phyloP scores from a whole-genome alignment of 2,329 filamentous ascomycete species.

The Aspergillus aculeatinus region DNA sequence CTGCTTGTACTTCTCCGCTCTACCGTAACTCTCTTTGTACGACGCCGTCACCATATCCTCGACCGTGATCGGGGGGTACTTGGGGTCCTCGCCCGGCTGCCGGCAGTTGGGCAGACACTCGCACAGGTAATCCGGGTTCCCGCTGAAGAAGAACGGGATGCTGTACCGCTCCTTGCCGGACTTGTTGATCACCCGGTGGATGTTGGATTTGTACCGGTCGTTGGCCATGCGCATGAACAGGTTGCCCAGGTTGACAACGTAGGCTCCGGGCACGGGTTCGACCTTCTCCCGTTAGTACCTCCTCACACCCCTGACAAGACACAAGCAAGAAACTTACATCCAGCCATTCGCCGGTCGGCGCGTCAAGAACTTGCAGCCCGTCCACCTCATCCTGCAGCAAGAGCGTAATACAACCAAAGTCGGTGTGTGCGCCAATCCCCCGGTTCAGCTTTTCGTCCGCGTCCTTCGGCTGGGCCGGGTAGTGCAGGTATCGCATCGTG shows the following conservation, averaged over 20 bases:
- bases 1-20: slow-evolving; percentile 44
- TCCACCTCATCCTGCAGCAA: slow-evolving; percentile 44
- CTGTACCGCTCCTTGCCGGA: slow-evolving; percentile 41
- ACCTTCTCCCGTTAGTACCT: slow-evolving; percentile 15
- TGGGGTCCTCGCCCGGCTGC: slow-evolving; percentile 35
- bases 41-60: slow-evolving; percentile 41
- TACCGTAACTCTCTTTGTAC: slow-evolving; percentile 47
- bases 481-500: slow-evolving; percentile 46
- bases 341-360: slow-evolving; percentile 30
- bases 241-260: slow-evolving; percentile 38
- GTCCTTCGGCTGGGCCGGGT: slow-evolving; percentile 41
- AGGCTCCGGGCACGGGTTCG: slow-evolving; percentile 28
- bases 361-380: slow-evolving; percentile 38
- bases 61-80: slow-evolving; percentile 46
- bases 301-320: not conserved
- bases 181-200: slow-evolving; percentile 46
- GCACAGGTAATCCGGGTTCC: slow-evolving; percentile 46
- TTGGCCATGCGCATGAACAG: slow-evolving; percentile 46
- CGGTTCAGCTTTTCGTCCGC: slow-evolving; percentile 37
- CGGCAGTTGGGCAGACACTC: slow-evolving; percentile 46
- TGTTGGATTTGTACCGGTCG: slow-evolving; percentile 43
- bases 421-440: slow-evolving; percentile 46
- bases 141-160: slow-evolving; percentile 46
- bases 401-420: slow-evolving; percentile 45
- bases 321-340: slow-evolving; percentile 23